Evolutionary conservation across 2,329 filamentous ascomycete species (phyloP).

Genomic region (Fusarium gaditjirri): DNA sequence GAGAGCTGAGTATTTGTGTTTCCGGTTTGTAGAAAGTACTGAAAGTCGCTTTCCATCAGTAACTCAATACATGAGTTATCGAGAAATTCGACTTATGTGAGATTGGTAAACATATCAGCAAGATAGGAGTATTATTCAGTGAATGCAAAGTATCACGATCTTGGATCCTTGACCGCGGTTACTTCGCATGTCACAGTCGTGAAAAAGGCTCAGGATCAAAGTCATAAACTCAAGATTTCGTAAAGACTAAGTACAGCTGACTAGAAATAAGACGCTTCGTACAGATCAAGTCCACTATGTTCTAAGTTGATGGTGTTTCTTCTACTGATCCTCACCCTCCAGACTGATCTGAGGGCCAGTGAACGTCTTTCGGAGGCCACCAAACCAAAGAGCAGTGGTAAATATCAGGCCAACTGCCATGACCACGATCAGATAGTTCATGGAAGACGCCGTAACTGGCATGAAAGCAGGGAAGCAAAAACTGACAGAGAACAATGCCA

Average conservation of each 20-base stretch:
- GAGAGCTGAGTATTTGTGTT: not conserved
- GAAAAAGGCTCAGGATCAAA: not conserved
- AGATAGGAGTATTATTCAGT: fast-evolving
- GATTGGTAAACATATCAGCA: fast-evolving
- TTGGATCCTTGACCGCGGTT: not conserved
- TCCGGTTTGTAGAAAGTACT: not conserved
- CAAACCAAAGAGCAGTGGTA: slow-evolving; percentile 32
- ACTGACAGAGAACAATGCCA: slow-evolving; percentile 37
- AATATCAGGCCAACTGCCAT: slow-evolving; percentile 38
- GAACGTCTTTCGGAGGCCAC: slow-evolving; percentile 35
- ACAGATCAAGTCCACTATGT: fast-evolving
- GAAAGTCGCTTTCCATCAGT: fast-evolving
- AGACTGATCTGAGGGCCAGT: slow-evolving; percentile 29
- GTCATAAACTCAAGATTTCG: not conserved
- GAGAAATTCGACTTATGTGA: fast-evolving
- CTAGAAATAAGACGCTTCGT: fast-evolving
- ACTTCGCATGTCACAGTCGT: not conserved
- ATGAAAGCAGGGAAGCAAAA: slow-evolving; percentile 41
- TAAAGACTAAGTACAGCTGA: not conserved
- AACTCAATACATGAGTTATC: not conserved
- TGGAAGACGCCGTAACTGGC: slow-evolving; percentile 31
- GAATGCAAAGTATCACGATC: too few relatives aligned
- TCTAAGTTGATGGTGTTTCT: fast-evolving
- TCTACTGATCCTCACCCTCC: slow-evolving; percentile 7
- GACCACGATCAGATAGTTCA: slow-evolving; percentile 44